These are phyloP conservation scores for Monosporascus sp. DNA, from an alignment of 2,329 filamentous ascomycete species.

Conservation along the genomic window DNA sequence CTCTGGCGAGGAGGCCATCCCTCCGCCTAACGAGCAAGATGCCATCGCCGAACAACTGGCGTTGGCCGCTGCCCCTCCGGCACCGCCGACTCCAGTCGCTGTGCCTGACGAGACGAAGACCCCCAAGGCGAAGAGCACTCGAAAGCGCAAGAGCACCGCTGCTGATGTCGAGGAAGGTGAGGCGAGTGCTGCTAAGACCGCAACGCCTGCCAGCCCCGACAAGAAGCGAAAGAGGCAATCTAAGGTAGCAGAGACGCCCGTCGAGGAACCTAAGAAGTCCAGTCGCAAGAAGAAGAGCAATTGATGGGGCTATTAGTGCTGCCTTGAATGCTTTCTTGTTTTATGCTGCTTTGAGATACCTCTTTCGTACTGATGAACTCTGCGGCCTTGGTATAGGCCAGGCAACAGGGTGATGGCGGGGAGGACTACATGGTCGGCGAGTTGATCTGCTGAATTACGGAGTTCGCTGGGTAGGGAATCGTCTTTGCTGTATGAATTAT, in stretches of 20 bases:
- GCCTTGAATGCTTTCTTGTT: conserved; percentile 4
- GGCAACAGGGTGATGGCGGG: no score
- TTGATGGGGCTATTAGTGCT: conserved; percentile 26
- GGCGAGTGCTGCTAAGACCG: conserved; percentile 30
- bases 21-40: conserved; percentile 45
- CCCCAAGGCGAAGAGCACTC: conserved; percentile 48
- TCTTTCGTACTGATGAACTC: conserved; percentile 3
- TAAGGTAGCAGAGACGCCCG: conserved; percentile 48
- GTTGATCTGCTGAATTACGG: no score
- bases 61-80: conserved; percentile 33
- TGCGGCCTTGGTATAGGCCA: neutral
- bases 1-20: conserved; percentile 37
- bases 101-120: conserved; percentile 48
- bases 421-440: no score
- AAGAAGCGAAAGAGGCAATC: conserved; percentile 60
- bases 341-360: conserved; percentile 5
- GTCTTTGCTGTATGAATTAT: neutral
- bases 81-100: conserved; percentile 20
- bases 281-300: conserved; percentile 50
- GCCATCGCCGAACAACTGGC: conserved; percentile 57
- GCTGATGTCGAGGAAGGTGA: conserved; percentile 41
- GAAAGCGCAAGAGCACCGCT: conserved; percentile 53
- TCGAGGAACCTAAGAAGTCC: conserved; percentile 57
- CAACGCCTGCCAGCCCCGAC: conserved; percentile 50
- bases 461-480: neutral